Conservation (phyloP, 495 filamentous ascomycete genomes). For the Aspergillus saccharolyticus region DNA sequence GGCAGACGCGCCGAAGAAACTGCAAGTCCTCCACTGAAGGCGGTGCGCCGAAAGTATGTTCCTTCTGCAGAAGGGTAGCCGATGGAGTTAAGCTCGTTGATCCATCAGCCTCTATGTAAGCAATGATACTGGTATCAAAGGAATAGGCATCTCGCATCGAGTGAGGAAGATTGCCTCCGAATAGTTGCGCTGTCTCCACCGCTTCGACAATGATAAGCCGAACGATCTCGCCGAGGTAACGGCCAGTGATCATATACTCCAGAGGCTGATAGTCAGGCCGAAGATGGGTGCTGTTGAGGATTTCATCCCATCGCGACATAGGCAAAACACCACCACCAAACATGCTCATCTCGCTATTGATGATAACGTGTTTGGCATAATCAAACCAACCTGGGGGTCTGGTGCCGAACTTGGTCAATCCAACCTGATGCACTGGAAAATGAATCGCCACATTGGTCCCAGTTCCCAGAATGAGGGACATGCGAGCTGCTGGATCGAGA, state of each 20-base stretch:
- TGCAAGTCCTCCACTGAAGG: slow-evolving; percentile 49
- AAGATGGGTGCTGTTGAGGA: slow-evolving; percentile 63
- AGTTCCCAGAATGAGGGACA: slow-evolving; percentile 81
- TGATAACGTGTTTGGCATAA: slow-evolving; percentile 57
- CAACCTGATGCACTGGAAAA: slow-evolving; percentile 60
- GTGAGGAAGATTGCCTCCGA: slow-evolving; percentile 53
- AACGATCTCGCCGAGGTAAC: slow-evolving; percentile 80
- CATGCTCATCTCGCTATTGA: slow-evolving; percentile 90
- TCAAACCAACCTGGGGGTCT: slow-evolving; percentile 42
- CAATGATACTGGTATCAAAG: slow-evolving; percentile 68
- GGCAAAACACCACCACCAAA: slow-evolving; percentile 64
- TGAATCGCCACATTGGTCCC: slow-evolving; percentile 79
- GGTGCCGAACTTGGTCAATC: slow-evolving; percentile 53
- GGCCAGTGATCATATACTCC: slow-evolving; percentile 84
- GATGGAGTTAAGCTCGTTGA: slow-evolving; percentile 42
- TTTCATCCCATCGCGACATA: slow-evolving; percentile 70
- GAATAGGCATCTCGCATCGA: slow-evolving; percentile 59
- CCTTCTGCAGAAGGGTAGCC: slow-evolving; percentile 43
- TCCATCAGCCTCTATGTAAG: slow-evolving; percentile 45
- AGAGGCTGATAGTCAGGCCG: slow-evolving; percentile 81
- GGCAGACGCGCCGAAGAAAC: slow-evolving; percentile 49
- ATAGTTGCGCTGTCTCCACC: slow-evolving; percentile 41
- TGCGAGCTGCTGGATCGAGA: slow-evolving; percentile 53
- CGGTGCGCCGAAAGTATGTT: slow-evolving; percentile 42
- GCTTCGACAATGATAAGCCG: slow-evolving; percentile 72